Evolutionary conservation across 331 rosid genomes (phyloP), one percentile per base, ranked within the genome.

Genomic region (Cucumis variabilis): DNA sequence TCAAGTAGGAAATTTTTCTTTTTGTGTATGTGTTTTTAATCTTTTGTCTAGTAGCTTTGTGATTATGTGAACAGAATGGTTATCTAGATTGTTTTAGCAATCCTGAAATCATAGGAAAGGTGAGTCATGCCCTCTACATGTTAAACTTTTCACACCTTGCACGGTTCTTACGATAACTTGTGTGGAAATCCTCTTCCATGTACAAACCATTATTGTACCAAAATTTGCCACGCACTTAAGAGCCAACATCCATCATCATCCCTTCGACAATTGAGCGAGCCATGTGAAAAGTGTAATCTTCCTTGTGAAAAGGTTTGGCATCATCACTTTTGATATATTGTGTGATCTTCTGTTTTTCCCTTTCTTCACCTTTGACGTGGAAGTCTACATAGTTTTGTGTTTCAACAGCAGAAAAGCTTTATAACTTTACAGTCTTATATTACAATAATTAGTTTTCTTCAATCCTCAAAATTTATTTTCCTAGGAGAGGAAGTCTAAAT

Each of bases 141-240:
- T 23, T 51, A 71, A 71, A 15, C 30, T 20, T 68, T 85, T 53
- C 53, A 48, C 48, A 50, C n/a, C 84, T 55, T 25, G 10, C 17
- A 46, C 48, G 65, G 83, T 89, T 90, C 91, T 60, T 97, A 98
- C 87, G 99, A 95, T 60, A 95, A 97, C 87, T 89, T 97, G 88
- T 97, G 99, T 24, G 99, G 98, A 71, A 97, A 97, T 90, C 97
- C 92, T 78, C 93, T 95, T 58, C 91, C 93, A 27, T 95, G 99
- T 73, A 92, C 95, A 83, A 94, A 97, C 88, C 99, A 97, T 92
- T 93, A 93, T 88, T 97, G 99, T 88, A 93, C 98, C 14, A 97
- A 93, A 91, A 89, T 93, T 60, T 97, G 99, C 79, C 99, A 97
- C 75, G 87, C 96, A 68, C 89, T 95, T 83, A 90, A 88, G 93